phyloP scores from a whole-genome alignment of 805 yeast species.

The Nakazawaea ambrosiae region DNA sequence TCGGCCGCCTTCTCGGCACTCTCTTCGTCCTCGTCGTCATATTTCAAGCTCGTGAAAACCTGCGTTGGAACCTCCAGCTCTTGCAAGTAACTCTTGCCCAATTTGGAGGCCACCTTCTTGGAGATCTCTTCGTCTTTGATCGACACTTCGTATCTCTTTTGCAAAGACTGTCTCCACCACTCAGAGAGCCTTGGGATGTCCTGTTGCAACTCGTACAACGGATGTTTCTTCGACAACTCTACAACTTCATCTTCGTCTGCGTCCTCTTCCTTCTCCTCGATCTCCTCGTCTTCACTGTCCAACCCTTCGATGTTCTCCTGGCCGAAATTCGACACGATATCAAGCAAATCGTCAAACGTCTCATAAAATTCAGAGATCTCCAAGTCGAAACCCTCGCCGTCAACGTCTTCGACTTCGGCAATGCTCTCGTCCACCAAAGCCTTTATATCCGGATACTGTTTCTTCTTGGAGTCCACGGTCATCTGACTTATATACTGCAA shows the following conservation, averaged over 20 bases:
- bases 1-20: slow-evolving; percentile 26
- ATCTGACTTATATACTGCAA: slow-evolving; percentile 48
- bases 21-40: slow-evolving; percentile 42
- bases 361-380: slow-evolving; percentile 45
- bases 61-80: slow-evolving; percentile 58
- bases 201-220: slow-evolving; percentile 35
- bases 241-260: slow-evolving; percentile 26
- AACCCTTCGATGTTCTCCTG: slow-evolving; percentile 50
- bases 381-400: slow-evolving; percentile 19
- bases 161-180: slow-evolving; percentile 51
- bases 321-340: slow-evolving; percentile 62
- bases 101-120: slow-evolving; percentile 34
- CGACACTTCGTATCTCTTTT: slow-evolving; percentile 13
- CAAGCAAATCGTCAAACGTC: slow-evolving; percentile 60
- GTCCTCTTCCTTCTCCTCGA: too few species aligned
- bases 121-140: slow-evolving; percentile 17
- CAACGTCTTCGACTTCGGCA: slow-evolving; percentile 36
- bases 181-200: slow-evolving; percentile 36
- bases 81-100: slow-evolving; percentile 59
- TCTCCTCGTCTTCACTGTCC: slow-evolving; percentile 49
- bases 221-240: slow-evolving; percentile 43
- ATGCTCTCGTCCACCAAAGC: slow-evolving; percentile 40
- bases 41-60: slow-evolving; percentile 48
- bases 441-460: slow-evolving; percentile 29
- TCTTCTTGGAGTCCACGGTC: slow-evolving; percentile 29